Evolutionary conservation across 768 basidiomycete genomes (phyloP), one percentile per base, ranked within the genome.

Genomic region (button mushroom (Agaricus bisporus)): DNA sequence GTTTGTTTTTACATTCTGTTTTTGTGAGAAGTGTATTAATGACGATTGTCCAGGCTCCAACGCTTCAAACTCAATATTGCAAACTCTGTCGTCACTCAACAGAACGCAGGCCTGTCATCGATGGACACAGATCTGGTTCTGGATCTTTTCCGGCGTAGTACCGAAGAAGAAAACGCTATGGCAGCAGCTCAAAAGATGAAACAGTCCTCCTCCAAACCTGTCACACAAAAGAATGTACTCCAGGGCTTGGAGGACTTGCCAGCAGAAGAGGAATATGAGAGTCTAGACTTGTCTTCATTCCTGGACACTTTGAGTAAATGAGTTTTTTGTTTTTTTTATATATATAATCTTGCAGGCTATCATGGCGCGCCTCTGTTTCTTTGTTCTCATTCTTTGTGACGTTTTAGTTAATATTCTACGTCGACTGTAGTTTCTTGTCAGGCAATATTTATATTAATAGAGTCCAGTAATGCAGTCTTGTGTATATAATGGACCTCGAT

Each of bases 31-130:
- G 10, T 10, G 29, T 29, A 9, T 29, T 28, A n/a, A n/a, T n/a
- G n/a, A n/a, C n/a, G n/a, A n/a, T 17, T 51, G 17, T 41, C 3
- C 66, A 98, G 95, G 35, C 68, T 99, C 57, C 97, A 99, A 78
- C 90, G 94, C 47, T 99, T 99, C 81, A 99, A 99, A 68, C 78
- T 98, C 61, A 98, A 98, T 61, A 95, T 99, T 61, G 97, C 97
- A 28, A 86, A 91, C 59, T 93, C 97, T 7, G 85, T 99, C 55
- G 91, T 99, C 47, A 98, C 92, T 1, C 95, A 99, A 66, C 95
- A 99, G 66, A 99, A 99, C 65, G 81, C 95, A 1, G 94, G 92
- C 18, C 71, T 99, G 45, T 75, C 85, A 1, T 92, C 92, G 2
- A 98, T 99, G 95, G 95, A 95, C 63, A 98, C 97, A 0, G 94